Evolutionary conservation across 768 basidiomycete genomes (phyloP).

Genomic region (Lactarius sp.): DNA sequence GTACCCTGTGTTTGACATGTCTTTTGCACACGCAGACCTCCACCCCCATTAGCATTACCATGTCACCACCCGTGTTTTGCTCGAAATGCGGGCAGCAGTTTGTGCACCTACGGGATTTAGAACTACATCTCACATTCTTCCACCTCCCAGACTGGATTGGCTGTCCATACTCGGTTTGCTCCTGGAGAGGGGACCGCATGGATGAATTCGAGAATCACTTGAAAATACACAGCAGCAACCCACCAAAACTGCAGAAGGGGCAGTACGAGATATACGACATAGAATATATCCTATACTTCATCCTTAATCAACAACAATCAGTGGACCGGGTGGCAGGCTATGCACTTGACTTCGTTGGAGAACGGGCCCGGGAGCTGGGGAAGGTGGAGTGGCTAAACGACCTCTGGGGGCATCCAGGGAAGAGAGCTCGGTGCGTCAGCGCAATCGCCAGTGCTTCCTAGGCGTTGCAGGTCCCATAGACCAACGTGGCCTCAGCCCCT

Average conservation of each 20-base stretch:
- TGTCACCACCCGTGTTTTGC: neutral
- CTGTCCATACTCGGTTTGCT: neutral
- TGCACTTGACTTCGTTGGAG: neutral
- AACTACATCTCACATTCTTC: neutral
- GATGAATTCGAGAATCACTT: neutral
- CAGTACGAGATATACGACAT: neutral
- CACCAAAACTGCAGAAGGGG: neutral
- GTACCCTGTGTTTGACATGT: too few species aligned
- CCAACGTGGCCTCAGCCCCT: too few species aligned
- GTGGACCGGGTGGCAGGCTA: neutral
- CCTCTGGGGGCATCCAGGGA: neutral
- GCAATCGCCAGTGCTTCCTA: neutral
- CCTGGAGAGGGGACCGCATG: neutral
- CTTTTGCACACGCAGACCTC: too few species aligned
- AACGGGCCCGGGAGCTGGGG: neutral
- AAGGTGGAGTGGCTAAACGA: neutral
- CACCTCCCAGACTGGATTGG: neutral
- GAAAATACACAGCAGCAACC: neutral
- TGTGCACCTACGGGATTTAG: neutral
- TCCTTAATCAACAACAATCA: too few species aligned
- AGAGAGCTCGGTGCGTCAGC: neutral
- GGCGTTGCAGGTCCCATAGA: too few species aligned
- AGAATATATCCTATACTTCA: neutral
- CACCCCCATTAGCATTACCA: neutral
- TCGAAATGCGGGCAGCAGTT: neutral